Evolutionary conservation across 2,329 filamentous ascomycete genomes (phyloP), one percentile per base, ranked within the genome.

Genomic region (Balansia obtecta): DNA sequence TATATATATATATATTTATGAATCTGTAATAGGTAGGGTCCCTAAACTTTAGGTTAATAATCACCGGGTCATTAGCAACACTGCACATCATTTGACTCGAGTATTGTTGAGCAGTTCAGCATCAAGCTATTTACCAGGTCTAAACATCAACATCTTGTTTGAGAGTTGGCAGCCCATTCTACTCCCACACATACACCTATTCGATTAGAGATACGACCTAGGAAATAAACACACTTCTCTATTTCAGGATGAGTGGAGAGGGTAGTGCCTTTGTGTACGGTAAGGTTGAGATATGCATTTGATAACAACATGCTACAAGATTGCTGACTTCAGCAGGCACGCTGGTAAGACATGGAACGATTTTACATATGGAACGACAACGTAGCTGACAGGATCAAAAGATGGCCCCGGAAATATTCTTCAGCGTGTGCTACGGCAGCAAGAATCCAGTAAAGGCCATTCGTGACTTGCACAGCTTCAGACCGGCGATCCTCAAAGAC

Each of bases 361-460:
- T 22, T 9, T 16, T 42, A 44, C 9, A 15, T 39, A 33, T 38
- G 20, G 15, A 12, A 30, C n/a, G 15, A 15, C 5, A 22, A 37
- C 18, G n/a, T 53, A 63, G 49, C 63, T 64, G 53, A 61, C 53
- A 48, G 30, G 8, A 15, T 16, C 1, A 9, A 7, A 45, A 72
- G 70, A 96, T 96, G 89, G 86, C 84, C n/a, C 81, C 85, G 0
- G 80, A 85, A 61, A 83, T 97, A 60, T 88, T 97, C 58, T 85
- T 86, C 69, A 85, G 85, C 34, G 89, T 95, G 42, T 87, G 87
- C 66, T 87, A 90, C 68, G 79, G 82, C 56, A 68, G 69, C 9
- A 65, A 69, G 15, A 58, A 63, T 5, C 72, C 74, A 54, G 61
- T 78, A 61, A 37, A 76, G 65, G 60, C 73, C 65, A 64, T 76